Evolutionary conservation across 2,329 filamentous ascomycete species (phyloP).

Genomic region (Chrysoporthe deuterocubensis): DNA sequence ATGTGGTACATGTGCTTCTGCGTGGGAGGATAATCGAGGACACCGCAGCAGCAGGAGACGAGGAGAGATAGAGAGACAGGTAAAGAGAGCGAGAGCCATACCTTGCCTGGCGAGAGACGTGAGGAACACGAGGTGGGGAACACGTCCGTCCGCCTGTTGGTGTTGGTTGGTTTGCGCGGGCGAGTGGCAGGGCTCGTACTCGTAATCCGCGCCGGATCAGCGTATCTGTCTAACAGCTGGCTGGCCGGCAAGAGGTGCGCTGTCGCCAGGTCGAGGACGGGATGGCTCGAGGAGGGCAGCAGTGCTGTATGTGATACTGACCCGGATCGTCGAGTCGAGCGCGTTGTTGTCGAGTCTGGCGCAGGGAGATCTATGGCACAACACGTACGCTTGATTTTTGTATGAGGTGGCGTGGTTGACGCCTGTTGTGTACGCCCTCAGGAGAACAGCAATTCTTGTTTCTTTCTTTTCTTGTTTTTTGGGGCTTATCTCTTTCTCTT

Average conservation of each 20-base stretch:
- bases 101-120: not conserved
- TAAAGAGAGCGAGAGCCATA: not conserved
- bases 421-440: not conserved
- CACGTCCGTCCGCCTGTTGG: not conserved
- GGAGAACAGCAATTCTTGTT: not conserved
- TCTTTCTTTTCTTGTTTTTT: not conserved
- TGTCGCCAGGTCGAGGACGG: too few species aligned
- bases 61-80: not conserved
- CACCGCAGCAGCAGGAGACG: not conserved
- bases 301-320: not conserved
- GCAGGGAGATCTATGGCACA: conserved; percentile 1
- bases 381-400: not conserved
- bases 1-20: not conserved
- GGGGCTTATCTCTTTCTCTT: not conserved
- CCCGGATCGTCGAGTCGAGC: not conserved
- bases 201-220: not conserved
- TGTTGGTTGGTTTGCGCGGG: not conserved
- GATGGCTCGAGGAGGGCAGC: too few species aligned
- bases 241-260: not conserved
- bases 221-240: not conserved
- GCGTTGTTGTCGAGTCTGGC: not conserved
- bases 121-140: not conserved
- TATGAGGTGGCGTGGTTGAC: not conserved
- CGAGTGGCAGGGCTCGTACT: not conserved
- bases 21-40: not conserved